Evolutionary conservation across 2,329 filamentous ascomycete species (phyloP), one percentile per base, ranked within the genome.

Genomic region (Colletotrichum salicis): DNA sequence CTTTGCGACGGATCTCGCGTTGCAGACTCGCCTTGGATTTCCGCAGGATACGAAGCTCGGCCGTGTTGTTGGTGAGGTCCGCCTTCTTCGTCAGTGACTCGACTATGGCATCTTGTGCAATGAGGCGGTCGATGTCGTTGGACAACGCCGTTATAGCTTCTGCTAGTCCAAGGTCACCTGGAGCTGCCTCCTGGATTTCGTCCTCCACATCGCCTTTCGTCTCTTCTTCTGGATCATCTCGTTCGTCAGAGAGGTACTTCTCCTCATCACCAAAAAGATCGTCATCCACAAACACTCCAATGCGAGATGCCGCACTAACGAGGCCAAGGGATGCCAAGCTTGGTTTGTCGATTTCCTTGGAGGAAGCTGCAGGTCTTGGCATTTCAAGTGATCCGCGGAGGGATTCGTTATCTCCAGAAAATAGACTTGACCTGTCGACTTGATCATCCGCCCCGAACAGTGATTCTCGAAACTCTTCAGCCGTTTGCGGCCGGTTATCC

Each of bases 21-120:
- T 97, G 93, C 69, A 99, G 84, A 81, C 96, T 99, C 37, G 95
- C 92, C 80, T 96, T 97, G 1, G 95, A 98, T 81, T 99, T 99
- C 66, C 93, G 91, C 62, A 99, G 82, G 73, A 99, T 98, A 41
- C 96, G 90, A 64, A 99, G 81, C 80, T 99, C 96, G 1, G 96
- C 94, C 15, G 93, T 95, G 79, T 99, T 99, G 80, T 99, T 99
- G 1, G 96, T 99, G 64, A 99, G 85, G 80, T 99, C 96, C 0
- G 97, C 96, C 82, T 99, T 99, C 69, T 93, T 91, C 3, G 94
- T 96, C 70, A 99, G 84, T 1, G 96, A 97, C 76, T 98, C 94
- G 22, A 99, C 91, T 22, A 99, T 94, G 1, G 93, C 92, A 76
- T 98, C 94, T 81, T 99, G 96, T 3, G 95, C 91, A 11, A 89